A percentile compares a stretch with the other conserved stretches of the same genome.
These are phyloP conservation scores for Xylaria sp. DNA, from an alignment of 2,329 filamentous ascomycete species.

Conservation along the genomic window DNA sequence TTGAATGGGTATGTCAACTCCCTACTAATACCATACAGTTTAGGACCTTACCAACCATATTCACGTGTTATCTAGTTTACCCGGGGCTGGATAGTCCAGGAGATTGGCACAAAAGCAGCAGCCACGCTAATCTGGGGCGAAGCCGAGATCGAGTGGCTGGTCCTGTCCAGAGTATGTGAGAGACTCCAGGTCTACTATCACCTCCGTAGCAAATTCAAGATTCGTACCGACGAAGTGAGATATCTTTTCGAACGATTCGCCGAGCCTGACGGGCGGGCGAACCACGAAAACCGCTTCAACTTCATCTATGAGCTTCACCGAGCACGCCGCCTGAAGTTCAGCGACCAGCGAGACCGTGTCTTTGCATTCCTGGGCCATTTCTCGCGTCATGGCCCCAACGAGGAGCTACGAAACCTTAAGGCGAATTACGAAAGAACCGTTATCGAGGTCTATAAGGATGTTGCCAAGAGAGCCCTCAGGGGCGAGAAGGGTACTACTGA, in stretches of 20 bases:
- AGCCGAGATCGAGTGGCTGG: constrained; percentile 3
- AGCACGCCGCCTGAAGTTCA: constrained; percentile 1
- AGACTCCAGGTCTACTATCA: constrained; percentile 6
- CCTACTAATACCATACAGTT: neutral
- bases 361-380: constrained; percentile 20
- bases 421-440: neutral
- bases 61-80: neutral
- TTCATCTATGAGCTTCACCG: constrained; percentile 21
- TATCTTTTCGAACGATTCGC: constrained; percentile 14
- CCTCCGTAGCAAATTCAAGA: neutral
- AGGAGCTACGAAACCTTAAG: neutral
- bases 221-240: constrained; percentile 5
- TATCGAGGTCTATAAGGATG: neutral
- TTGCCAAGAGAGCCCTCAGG: neutral
- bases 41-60: neutral
- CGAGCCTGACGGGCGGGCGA: neutral
- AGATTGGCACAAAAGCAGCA: constrained; percentile 2
- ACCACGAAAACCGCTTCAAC: constrained; percentile 11
- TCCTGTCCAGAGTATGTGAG: constrained; percentile 5
- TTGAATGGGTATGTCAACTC: neutral
- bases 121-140: constrained; percentile 14
- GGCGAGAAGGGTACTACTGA: neutral
- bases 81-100: constrained; percentile 15
- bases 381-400: neutral
- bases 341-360: constrained; percentile 9